phyloP scores from a whole-genome alignment of 352 stramenopile species.

The Globisporangium nunn region DNA sequence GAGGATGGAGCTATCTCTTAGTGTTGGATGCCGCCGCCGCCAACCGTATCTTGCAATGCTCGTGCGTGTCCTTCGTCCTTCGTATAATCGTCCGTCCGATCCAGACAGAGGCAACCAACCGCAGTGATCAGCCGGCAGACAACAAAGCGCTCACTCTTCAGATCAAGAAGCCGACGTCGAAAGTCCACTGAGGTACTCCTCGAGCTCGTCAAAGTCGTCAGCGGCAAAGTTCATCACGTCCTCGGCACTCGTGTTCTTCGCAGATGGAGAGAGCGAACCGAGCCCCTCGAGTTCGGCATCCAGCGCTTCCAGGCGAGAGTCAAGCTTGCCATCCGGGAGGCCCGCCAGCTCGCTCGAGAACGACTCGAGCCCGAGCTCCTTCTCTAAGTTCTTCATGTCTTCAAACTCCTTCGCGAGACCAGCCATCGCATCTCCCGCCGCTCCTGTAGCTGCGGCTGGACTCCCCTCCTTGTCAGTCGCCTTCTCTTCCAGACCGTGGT shows the following conservation, averaged over 20 bases:
- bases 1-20: too few relatives aligned
- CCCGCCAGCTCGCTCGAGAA: constrained; percentile 42
- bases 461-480: constrained; percentile 9
- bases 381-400: constrained; percentile 78
- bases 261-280: constrained; percentile 29
- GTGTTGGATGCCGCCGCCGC: too few relatives aligned
- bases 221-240: constrained; percentile 83
- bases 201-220: constrained; percentile 85
- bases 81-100: neutral
- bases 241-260: constrained; percentile 33
- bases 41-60: neutral
- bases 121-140: neutral
- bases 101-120: too few relatives aligned
- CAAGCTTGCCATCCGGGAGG: constrained; percentile 44
- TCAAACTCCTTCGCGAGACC: constrained; percentile 66
- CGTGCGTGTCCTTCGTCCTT: neutral
- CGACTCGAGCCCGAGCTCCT: constrained; percentile 67
- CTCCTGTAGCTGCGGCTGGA: neutral
- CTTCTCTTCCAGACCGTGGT: constrained; percentile 40
- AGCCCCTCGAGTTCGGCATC: constrained; percentile 72
- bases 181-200: constrained; percentile 82
- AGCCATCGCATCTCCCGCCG: constrained; percentile 27
- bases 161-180: constrained; percentile 31
- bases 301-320: constrained; percentile 59
- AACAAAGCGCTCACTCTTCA: too few relatives aligned